Base-by-base conservation (phyloP, 192 early-diverging fungal genomes). In the Backusella tuberculispora region DNA sequence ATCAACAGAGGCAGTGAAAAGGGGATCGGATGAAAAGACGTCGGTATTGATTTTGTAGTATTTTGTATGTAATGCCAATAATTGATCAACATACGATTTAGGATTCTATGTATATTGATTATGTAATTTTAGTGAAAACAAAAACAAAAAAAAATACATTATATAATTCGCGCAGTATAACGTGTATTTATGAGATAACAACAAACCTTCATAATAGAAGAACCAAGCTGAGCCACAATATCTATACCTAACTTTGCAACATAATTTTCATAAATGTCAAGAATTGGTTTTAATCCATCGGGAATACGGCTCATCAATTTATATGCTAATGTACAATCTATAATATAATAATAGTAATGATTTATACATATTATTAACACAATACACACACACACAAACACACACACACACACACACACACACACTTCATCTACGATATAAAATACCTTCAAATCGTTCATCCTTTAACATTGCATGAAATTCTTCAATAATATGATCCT, bases 1-100 rank as follows among this genome's bases (percentile, higher is more conserved):
- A 76, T 96, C 95, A 6, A 95, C 81, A 19, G 95, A 89, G 1
- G 91, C 93, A 2, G 88, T 85, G 79, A 94, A 96, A 7, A 81
- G 73, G 0, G 89, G 78, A 74, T 95, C 89, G n/a, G 84, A 83
- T 41, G 79, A 75, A 79, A 96, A 95, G 13, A 88, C 87, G 24
- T 85, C 83, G 17, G 74, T 64, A 40, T 85, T 88, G 26, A 93
- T 76, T 5, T 82, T 82, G 50, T 85, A 85, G 71, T 88, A 95
- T 68, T 91, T 90, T 9, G 56, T 37, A 71, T 95, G 93, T 40
- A 91, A 76, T 10, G 80, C 78, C 45, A 95, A 82, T 10, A 95
- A 71, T 15, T 75, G 72, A 37, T 94, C 91, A 15, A 94, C 90
- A 73, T 90, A 93, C 14, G 90, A 86, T 26, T 84, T 81, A 6